Evolutionary conservation across 2,329 filamentous ascomycete genomes (phyloP), one percentile per base, ranked within the genome.

Genomic region (Zarea fungicola): DNA sequence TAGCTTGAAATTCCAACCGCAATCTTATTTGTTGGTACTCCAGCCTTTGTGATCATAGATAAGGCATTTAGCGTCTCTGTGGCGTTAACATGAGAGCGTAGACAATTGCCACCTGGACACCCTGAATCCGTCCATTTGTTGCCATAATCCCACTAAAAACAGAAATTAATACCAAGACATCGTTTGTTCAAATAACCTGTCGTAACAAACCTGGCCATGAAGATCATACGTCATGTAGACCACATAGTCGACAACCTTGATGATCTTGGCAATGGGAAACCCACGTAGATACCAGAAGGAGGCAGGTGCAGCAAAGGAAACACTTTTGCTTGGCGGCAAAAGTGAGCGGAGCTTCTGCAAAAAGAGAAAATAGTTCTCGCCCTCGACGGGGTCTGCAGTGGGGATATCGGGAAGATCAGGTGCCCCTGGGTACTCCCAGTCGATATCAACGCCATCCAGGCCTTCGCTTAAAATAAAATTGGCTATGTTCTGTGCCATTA

Each of bases 211-310:
- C 19, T 23, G 43, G 22, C 57, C 59, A 28, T 60, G 58, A 0
- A 60, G 41, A 34, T 61, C 58, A 21, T 60, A 61, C 6, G 57
- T 56, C 56, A 60, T 61, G 44, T 56, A 60, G 11, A 62, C 53
- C 9, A 62, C 56, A 40, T 64, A 62, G 40, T 62, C 57, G 3
- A 62, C 23, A 2, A 53, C 13, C 5, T 50, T 25, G 1, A 42
- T 35, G 18, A 61, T 62, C 1, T 49, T 28, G 13, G 53, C 40
- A 13, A 63, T 57, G 1, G 54, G 60, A 18, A 57, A 62, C 1
- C 25, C 16, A 29, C 54, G 55, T 2, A 63, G 54, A 21, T 62
- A 63, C 61, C 59, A 64, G 44, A 53, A 62, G 0, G 59, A 63
- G 1, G 58, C 55, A 0, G 59, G 59, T 1, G 58, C 56, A 3